Percentiles rank a stretch among this genome's conserved stretches.
Conservation (phyloP, 805 yeast genomes). For the Cyberlindnera japonica region DNA sequence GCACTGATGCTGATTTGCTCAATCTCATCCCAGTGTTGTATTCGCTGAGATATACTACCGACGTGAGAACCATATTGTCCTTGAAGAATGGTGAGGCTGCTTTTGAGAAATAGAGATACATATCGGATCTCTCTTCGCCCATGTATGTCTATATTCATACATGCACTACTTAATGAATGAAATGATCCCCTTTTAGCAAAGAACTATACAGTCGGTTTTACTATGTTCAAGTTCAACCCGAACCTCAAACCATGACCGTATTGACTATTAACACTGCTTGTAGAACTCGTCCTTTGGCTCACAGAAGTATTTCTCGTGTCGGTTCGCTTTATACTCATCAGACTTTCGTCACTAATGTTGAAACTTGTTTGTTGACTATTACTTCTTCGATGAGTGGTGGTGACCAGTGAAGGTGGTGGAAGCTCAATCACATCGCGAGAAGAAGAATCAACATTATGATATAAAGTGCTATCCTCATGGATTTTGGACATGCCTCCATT, state of each 20-base stretch:
- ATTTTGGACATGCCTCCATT: constrained; percentile 8
- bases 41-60: constrained; percentile 75
- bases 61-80: constrained; percentile 75
- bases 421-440: neutral
- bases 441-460: neutral
- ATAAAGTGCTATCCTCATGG: constrained; percentile 2
- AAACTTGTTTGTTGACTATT: neutral
- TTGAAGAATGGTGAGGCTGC: constrained; percentile 68
- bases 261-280: constrained; percentile 1
- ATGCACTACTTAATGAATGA: constrained; percentile 2
- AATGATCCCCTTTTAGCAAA: too few species aligned
- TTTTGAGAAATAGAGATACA: constrained; percentile 43
- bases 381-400: neutral
- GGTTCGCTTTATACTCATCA: constrained; percentile 8
- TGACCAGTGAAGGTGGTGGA: neutral
- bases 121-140: neutral
- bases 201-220: constrained; percentile 55
- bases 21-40: constrained; percentile 76
- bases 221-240: constrained; percentile 55
- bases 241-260: constrained; percentile 17
- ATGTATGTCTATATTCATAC: neutral
- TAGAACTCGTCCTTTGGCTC: constrained; percentile 6
- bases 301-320: constrained; percentile 7
- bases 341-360: constrained; percentile 9
- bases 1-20: constrained; percentile 80